Conservation (phyloP, 2,329 filamentous ascomycete species). For the Fusarium sulawesiense region DNA sequence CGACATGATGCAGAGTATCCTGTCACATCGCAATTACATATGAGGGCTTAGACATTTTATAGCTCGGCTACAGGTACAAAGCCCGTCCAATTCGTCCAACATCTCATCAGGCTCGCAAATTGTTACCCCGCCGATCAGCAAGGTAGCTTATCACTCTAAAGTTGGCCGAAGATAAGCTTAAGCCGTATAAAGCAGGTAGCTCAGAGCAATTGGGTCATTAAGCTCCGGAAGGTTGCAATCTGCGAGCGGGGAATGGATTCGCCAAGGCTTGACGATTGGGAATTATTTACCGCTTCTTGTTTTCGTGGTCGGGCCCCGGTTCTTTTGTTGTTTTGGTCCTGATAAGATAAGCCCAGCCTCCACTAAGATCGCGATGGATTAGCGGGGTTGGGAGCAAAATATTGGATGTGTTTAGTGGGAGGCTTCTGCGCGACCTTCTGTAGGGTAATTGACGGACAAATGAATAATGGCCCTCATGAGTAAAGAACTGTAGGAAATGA, state of each 20-base stretch:
- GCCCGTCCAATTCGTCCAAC: neutral
- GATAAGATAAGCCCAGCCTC: conserved; percentile 2
- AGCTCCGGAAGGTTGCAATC: conserved; percentile 12
- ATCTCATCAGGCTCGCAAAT: neutral
- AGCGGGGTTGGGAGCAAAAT: neutral
- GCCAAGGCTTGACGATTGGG: conserved; percentile 25
- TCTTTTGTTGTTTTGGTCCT: neutral
- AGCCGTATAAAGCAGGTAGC: conserved; percentile 32
- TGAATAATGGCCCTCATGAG: neutral
- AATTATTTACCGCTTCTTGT: conserved; percentile 3
- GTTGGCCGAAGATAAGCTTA: conserved; percentile 28
- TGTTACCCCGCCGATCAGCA: conserved; percentile 23
- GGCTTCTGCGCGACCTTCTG: neutral
- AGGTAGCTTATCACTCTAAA: conserved; percentile 20
- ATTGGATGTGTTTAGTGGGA: neutral
- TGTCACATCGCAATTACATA: neutral
- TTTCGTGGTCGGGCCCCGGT: neutral
- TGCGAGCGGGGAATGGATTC: conserved; percentile 15
- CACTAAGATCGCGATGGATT: no score
- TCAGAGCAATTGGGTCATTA: neutral
- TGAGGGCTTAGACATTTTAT: conserved; percentile 15
- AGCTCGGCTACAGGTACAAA: neutral
- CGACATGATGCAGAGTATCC: conserved; percentile 9
- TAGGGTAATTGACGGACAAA: neutral
- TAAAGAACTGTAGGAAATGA: no score